Conservation (phyloP, 345 rosid species). For the Trapa incisa region DNA sequence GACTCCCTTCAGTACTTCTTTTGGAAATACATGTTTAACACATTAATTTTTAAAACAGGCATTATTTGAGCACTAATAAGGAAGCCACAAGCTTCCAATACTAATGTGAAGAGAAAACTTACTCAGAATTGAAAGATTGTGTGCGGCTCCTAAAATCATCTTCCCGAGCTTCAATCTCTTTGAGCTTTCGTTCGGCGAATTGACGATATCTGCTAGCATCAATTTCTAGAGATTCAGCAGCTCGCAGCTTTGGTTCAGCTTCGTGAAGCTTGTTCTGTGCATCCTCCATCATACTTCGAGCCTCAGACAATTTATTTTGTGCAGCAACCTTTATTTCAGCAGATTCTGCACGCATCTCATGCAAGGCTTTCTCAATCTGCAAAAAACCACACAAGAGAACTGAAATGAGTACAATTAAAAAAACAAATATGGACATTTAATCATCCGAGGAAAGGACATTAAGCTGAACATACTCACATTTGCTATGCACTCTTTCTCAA, state of each 20-base stretch:
- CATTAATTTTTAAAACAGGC: neutral
- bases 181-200: constrained; percentile 75
- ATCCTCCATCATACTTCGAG: constrained; percentile 50
- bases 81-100: neutral
- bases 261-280: constrained; percentile 53
- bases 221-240: constrained; percentile 62
- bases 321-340: constrained; percentile 90
- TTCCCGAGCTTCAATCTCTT: constrained; percentile 75
- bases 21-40: neutral
- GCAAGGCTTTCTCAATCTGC: constrained; percentile 87
- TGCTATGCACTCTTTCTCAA: constrained; percentile 74
- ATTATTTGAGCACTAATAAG: neutral
- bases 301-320: constrained; percentile 54
- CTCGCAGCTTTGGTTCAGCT: constrained; percentile 49
- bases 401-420: neutral
- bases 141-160: constrained; percentile 60
- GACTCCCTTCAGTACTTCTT: neutral
- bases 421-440: neutral
- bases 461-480: constrained; percentile 44
- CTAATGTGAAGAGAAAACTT: constrained; percentile 17
- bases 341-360: constrained; percentile 89
- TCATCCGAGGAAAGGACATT: neutral
- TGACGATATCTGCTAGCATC: constrained; percentile 58
- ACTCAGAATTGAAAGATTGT: constrained; percentile 63
- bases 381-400: neutral